Base-by-base conservation (phyloP, 345 rosid genomes). In the Brassica nigra region DNA sequence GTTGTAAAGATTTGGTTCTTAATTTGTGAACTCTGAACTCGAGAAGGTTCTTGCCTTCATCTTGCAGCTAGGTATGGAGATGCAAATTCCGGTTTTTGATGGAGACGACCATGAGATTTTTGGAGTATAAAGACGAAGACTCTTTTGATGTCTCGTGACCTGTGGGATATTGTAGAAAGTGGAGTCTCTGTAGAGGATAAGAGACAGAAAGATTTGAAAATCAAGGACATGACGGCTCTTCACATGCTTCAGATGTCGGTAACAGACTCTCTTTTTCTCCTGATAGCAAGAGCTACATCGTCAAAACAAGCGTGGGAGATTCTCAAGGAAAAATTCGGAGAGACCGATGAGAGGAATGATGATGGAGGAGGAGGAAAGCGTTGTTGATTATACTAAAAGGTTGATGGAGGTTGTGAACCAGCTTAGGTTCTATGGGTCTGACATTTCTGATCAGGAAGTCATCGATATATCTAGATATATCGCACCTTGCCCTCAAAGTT, bases 241-340 rank as follows among this genome's bases (percentile, higher is more conserved):
- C 73, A 68, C n/a, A 47, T 68, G 73, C 62, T 69, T 29, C 73
- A 69, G 2, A 29, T 15, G n/a, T 52, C 44, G 1, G 44, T 69
- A 9, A 69, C 44, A 4, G 62, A 69, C 1, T 69, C 73, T 4
- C 5, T 69, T 8, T 69, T 69, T 30, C 20, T 15, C 14, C 39
- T n/a, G 8, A 69, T 69, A 69, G 62, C n/a, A n/a, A 69, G 73
- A 49, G 73, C 73, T 15, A 69, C 73, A 2, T 69, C 73, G n/a
- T 69, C 73, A 3, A 49, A 69, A 28, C 62, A 69, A 49, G 62
- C 62, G 29, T 69, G 73, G 73, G 73, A 49, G 27, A 8, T 68
- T 47, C 61, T 68, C 8, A 49, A n/a, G 37, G 73, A 20, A 68
- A 28, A 49, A 5, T 68, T 14, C 29, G 73, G 73, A 47, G 61